Percentiles rank a stretch among this genome's conserved stretches.
These are phyloP conservation scores for Nakataea oryzae DNA, from an alignment of 2,329 filamentous ascomycete genomes.

Conservation along the genomic window DNA sequence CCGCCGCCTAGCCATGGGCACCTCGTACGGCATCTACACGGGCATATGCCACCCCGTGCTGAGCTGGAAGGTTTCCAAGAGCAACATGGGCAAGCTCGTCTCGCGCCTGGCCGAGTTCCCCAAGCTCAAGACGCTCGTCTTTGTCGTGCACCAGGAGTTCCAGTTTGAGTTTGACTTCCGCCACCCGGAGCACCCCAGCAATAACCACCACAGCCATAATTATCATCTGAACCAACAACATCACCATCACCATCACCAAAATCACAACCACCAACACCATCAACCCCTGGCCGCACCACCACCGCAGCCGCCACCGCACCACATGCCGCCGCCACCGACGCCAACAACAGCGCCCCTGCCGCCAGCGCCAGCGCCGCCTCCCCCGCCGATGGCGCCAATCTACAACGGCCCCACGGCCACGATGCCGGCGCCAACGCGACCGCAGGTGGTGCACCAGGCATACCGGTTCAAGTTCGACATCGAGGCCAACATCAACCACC, in stretches of 20 bases:
- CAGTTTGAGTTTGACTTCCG: conserved; percentile 30
- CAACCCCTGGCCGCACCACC: background rate
- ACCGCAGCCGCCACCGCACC: background rate
- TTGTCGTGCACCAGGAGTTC: conserved; percentile 36
- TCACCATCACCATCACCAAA: background rate
- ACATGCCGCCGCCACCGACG: background rate
- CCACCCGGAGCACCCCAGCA: conserved; percentile 12
- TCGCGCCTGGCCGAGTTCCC: conserved; percentile 27
- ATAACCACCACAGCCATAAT: conserved; percentile 6
- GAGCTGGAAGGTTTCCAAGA: conserved; percentile 31
- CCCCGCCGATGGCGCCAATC: background rate
- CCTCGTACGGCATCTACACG: conserved; percentile 31
- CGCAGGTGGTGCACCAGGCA: conserved; percentile 30
- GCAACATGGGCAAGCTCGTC: conserved; percentile 31
- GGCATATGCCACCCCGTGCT: conserved; percentile 34
- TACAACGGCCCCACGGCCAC: background rate
- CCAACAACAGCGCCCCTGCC: background rate
- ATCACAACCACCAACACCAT: background rate
- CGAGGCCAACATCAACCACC: conserved; percentile 32
- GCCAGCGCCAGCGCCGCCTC: background rate
- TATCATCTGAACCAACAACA: background rate
- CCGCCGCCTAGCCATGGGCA: conserved; percentile 31
- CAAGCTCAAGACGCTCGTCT: conserved; percentile 27
- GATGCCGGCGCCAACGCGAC: conserved; percentile 13
- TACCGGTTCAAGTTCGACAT: conserved; percentile 37